Conservation (phyloP, 805 yeast species). For the Candida khao-thaluensis region DNA sequence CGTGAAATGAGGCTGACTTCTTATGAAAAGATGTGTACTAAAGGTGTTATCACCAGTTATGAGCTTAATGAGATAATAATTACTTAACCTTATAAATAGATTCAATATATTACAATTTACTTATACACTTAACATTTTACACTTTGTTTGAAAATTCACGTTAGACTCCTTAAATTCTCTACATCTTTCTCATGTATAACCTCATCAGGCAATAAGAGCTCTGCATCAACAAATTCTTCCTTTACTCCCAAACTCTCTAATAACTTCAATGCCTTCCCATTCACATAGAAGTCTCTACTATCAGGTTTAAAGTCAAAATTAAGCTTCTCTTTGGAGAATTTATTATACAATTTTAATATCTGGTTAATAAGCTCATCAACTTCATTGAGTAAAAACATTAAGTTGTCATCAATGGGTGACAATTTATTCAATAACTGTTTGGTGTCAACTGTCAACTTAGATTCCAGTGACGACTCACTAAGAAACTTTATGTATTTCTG, state of each 20-base stretch:
- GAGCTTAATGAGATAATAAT: too few species aligned
- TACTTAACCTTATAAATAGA: too few species aligned
- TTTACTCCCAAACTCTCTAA: constrained; percentile 25
- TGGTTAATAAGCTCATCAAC: constrained; percentile 37
- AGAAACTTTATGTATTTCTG: constrained; percentile 29
- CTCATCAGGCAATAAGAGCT: constrained; percentile 4
- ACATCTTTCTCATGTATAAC: constrained; percentile 5
- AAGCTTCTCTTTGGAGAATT: constrained; percentile 25
- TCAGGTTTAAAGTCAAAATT: constrained; percentile 27
- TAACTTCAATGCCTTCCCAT: constrained; percentile 36
- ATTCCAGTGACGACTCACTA: constrained; percentile 14
- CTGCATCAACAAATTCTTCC: constrained; percentile 10
- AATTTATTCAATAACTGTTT: constrained; percentile 31
- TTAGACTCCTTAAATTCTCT: constrained; percentile 6
- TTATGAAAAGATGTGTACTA: too few species aligned
- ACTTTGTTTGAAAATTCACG: too few species aligned
- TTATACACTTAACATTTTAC: too few species aligned
- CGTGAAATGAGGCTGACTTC: too few species aligned
- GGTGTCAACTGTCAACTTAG: constrained; percentile 18
- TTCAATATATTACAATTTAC: too few species aligned
- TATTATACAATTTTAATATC: constrained; percentile 24
- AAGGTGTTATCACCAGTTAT: too few species aligned
- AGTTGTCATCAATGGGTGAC: constrained; percentile 48
- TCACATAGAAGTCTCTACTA: constrained; percentile 40
- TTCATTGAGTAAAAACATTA: constrained; percentile 45